Evolutionary conservation across 1,139 yeast species (phyloP), one percentile per base, ranked within the genome.

Genomic region (Geotrichum candidum): DNA sequence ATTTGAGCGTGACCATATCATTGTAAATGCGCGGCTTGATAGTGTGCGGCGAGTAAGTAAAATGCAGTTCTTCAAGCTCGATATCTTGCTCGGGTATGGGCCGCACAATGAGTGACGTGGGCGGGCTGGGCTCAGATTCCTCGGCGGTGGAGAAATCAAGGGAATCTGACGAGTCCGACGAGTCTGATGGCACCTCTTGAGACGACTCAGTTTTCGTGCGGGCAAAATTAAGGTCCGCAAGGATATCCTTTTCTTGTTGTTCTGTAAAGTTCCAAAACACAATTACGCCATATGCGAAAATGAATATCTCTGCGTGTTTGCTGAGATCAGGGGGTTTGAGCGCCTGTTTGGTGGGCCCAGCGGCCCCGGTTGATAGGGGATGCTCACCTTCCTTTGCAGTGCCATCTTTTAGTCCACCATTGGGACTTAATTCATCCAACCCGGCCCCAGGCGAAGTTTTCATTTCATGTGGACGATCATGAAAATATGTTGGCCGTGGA

Each of bases 261-360:
- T 91, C 97, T 1, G 95, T 86, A 68, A 94, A 91, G 72, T 94
- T 94, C 99, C 99, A 94, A 71, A 94, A 92, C 18, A 94, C 98
- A 23, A 94, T 90, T 27, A 94, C 96, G 18, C 99, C 99, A 71
- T 94, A 94, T 61, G 85, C 86, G 72, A 94, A 86, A 6, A 94
- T 83, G 70, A 94, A 94, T 80, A 94, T 82, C 70, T 94, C 98
- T 0, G 97, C 97, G 73, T 90, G 96, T 66, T 86, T 87, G 45
- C 58, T 61, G 9, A 54, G 41, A 46, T 57, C 63, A 2, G 62
- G 56, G n/a, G 61, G 54, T 22, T 57, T 10, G 29, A 35, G 33
- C n/a, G 33, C 50, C 2, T 48, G 50, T n/a, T 31, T 33, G 3
- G 35, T 18, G 18, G 5, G 18, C 1, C 6, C 18, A 15, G 45